These are phyloP conservation scores for Ustilago curta DNA, from an alignment of 1,284 basidiomycete species.

Conservation along the genomic window DNA sequence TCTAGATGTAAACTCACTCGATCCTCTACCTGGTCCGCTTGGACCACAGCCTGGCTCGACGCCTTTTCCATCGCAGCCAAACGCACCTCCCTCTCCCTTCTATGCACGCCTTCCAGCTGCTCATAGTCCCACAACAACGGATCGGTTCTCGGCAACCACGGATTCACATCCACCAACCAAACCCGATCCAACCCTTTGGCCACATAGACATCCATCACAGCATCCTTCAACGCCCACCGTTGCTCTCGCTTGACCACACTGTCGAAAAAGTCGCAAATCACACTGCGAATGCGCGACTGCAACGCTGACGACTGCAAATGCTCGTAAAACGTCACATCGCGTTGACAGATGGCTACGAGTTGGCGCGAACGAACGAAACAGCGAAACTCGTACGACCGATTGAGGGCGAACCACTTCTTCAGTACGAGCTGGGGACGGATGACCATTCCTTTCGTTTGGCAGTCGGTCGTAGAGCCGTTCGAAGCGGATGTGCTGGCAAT, in stretches of 20 bases:
- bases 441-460: too few species aligned
- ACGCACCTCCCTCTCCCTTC: neutral
- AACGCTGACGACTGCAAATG: slow-evolving; percentile 75
- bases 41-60: too few species aligned
- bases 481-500: too few species aligned
- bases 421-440: slow-evolving; percentile 77
- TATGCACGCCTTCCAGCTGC: slow-evolving; percentile 75
- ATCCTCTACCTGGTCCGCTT: too few species aligned
- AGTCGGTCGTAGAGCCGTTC: too few species aligned
- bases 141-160: slow-evolving; percentile 86
- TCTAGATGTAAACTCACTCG: slow-evolving; percentile 38
- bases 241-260: slow-evolving; percentile 72
- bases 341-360: slow-evolving; percentile 81
- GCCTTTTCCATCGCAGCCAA: too few species aligned
- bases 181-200: slow-evolving; percentile 81
- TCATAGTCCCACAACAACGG: slow-evolving; percentile 85
- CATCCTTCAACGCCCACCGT: slow-evolving; percentile 35
- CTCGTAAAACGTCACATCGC: slow-evolving; percentile 84
- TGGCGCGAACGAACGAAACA: slow-evolving; percentile 44
- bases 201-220: slow-evolving; percentile 86
- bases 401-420: slow-evolving; percentile 89
- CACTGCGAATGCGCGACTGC: slow-evolving; percentile 74
- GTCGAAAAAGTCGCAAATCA: slow-evolving; percentile 78
- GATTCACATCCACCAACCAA: slow-evolving; percentile 90
- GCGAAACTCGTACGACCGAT: slow-evolving; percentile 74